A percentile compares a stretch with the other conserved stretches of the same genome.
Evolutionary conservation across 2,329 filamentous ascomycete genomes (phyloP).

Genomic region (Dendryphion nanum): DNA sequence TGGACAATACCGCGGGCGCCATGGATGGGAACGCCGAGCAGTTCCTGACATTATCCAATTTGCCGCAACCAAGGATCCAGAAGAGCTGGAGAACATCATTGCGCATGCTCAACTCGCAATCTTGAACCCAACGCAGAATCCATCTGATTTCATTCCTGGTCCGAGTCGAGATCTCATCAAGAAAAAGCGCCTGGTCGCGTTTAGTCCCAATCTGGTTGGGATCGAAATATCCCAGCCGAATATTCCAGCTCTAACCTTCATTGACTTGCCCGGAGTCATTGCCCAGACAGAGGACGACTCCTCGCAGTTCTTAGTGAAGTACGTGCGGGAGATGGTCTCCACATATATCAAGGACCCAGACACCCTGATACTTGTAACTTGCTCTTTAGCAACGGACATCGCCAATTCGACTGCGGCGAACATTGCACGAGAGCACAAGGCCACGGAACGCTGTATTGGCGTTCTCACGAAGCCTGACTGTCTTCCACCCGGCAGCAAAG

Average conservation of each 20-base stretch:
- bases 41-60: conserved; percentile 54
- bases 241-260: conserved; percentile 75
- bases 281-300: conserved; percentile 58
- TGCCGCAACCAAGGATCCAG: conserved; percentile 59
- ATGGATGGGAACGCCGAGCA: conserved; percentile 35
- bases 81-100: conserved; percentile 65
- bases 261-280: conserved; percentile 82
- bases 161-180: not conserved
- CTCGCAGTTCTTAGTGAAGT: conserved; percentile 57
- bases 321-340: conserved; percentile 69
- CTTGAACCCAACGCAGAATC: conserved; percentile 62
- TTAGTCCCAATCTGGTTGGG: conserved; percentile 78
- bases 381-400: conserved; percentile 75
- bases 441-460: conserved; percentile 49
- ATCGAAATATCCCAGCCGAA: conserved; percentile 71
- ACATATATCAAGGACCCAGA: conserved; percentile 68
- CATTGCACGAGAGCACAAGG: conserved; percentile 42
- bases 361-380: conserved; percentile 73
- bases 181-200: conserved; percentile 56
- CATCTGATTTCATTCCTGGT: conserved; percentile 36
- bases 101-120: conserved; percentile 75
- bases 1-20: conserved; percentile 68
- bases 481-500: conserved; percentile 52
- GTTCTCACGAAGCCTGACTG: conserved; percentile 86
- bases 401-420: conserved; percentile 71